These are phyloP conservation scores for Eutrema heterophyllum DNA, from an alignment of 345 rosid genomes.

Conservation along the genomic window DNA sequence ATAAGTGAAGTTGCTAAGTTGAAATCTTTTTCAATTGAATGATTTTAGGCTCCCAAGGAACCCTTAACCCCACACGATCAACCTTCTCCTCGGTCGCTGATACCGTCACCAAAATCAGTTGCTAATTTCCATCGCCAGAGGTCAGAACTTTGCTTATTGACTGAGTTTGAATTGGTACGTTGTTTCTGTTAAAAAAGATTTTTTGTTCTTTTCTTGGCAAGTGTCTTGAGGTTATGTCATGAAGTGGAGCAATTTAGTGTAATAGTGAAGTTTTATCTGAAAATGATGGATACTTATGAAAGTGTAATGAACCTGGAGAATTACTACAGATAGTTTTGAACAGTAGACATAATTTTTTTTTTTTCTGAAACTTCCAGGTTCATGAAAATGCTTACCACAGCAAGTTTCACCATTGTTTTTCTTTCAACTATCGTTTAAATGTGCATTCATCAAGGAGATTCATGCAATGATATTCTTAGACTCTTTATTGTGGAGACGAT, in stretches of 20 bases:
- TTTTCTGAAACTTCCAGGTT: slow-evolving; percentile 47
- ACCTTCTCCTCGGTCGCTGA: slow-evolving; percentile 31
- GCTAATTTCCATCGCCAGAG: slow-evolving; percentile 34
- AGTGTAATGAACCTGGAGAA: no score
- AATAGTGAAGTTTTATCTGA: no score
- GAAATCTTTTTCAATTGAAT: not conserved
- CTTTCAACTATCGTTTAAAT: not conserved
- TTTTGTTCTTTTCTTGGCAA: no score
- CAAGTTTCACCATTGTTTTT: slow-evolving; percentile 89
- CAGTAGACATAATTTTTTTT: no score
- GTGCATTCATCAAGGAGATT: not conserved
- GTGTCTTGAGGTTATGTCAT: no score
- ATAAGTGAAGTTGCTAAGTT: no score
- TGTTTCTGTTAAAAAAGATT: no score
- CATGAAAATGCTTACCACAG: slow-evolving; percentile 94
- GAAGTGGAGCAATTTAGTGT: no score
- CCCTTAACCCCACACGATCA: slow-evolving; percentile 30
- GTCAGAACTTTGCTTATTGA: slow-evolving; percentile 27
- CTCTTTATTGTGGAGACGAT: not conserved
- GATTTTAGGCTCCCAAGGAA: not conserved
- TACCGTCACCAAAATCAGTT: slow-evolving; percentile 18
- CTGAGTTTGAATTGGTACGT: not conserved
- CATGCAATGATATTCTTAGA: no score
- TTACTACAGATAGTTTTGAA: no score
- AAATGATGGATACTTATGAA: no score